Evolutionary conservation across 2,329 filamentous ascomycete species (phyloP).

Genomic region (Trichoderma polysporum): DNA sequence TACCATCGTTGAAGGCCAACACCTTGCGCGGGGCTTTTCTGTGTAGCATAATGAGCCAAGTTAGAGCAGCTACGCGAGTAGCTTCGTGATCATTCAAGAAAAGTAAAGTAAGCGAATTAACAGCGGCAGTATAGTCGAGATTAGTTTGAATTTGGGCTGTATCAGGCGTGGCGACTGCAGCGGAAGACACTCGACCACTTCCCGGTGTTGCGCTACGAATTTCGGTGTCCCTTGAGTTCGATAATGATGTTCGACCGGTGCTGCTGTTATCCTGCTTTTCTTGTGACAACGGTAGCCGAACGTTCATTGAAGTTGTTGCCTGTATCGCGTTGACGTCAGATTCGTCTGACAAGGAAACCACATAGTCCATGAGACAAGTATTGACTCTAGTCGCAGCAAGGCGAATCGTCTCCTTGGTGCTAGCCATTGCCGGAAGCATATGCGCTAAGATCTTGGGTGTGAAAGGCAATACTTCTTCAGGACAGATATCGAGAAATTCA

Average conservation of each 20-base stretch:
- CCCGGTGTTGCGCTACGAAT: slow-evolving; percentile 52
- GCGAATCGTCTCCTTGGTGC: slow-evolving; percentile 83
- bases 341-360: slow-evolving; percentile 84
- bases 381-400: slow-evolving; percentile 89
- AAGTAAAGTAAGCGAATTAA: slow-evolving; percentile 86
- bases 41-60: slow-evolving; percentile 97
- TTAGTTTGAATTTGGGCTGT: slow-evolving; percentile 57
- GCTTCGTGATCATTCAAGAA: slow-evolving; percentile 97
- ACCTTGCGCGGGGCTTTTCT: slow-evolving; percentile 91
- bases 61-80: slow-evolving; percentile 87
- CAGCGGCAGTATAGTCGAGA: slow-evolving; percentile 93
- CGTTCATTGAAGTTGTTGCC: slow-evolving; percentile 31
- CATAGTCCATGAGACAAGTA: slow-evolving; percentile 86
- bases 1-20: slow-evolving; percentile 93
- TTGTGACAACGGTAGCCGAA: slow-evolving; percentile 44
- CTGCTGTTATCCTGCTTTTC: slow-evolving; percentile 48
- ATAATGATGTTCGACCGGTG: slow-evolving; percentile 53
- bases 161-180: slow-evolving; percentile 43
- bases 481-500: slow-evolving; percentile 93
- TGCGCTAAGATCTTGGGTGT: slow-evolving; percentile 90
- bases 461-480: slow-evolving; percentile 92
- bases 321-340: slow-evolving; percentile 30
- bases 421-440: slow-evolving; percentile 90
- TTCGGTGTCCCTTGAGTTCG: slow-evolving; percentile 55
- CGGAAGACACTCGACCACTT: slow-evolving; percentile 47